These are phyloP conservation scores for Dactylellina parvicollis DNA, from an alignment of 2,329 filamentous ascomycete genomes.

Conservation along the genomic window DNA sequence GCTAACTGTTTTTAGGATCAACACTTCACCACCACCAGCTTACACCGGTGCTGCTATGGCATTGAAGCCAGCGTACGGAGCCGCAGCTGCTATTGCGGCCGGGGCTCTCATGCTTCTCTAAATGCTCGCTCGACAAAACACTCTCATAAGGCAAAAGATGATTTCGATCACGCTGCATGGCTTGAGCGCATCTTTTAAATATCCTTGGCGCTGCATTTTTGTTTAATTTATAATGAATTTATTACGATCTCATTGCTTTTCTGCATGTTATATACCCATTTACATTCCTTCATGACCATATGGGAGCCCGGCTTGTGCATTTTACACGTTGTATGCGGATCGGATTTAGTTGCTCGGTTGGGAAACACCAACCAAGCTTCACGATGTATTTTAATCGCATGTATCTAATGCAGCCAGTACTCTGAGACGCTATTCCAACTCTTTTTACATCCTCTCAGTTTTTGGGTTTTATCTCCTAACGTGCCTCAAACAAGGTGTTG, in stretches of 20 bases:
- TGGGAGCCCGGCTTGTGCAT: neutral
- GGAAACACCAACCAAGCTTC: neutral
- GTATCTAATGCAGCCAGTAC: too few relatives aligned
- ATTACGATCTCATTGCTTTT: neutral
- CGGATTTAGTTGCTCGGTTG: neutral
- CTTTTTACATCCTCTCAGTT: too few relatives aligned
- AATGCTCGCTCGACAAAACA: neutral
- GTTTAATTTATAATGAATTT: conserved; percentile 15
- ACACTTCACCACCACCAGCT: conserved; percentile 24
- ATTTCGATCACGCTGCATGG: neutral
- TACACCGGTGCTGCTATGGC: conserved; percentile 49
- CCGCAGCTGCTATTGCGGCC: conserved; percentile 17
- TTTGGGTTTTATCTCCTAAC: too few relatives aligned
- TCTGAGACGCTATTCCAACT: too few relatives aligned
- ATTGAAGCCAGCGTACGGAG: conserved; percentile 33
- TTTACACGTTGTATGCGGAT: neutral
- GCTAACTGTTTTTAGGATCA: conserved; percentile 11
- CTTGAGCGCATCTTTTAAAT: neutral
- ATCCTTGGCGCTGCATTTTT: neutral
- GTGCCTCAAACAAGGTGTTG: too few relatives aligned
- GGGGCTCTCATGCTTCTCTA: conserved; percentile 32
- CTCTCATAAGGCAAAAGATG: neutral
- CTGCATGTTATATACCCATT: neutral
- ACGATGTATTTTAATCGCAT: neutral
- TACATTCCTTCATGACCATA: conserved; percentile 19